Base-by-base conservation (phyloP, 2,329 filamentous ascomycete genomes). In the Macroventuria anomochaeta region DNA sequence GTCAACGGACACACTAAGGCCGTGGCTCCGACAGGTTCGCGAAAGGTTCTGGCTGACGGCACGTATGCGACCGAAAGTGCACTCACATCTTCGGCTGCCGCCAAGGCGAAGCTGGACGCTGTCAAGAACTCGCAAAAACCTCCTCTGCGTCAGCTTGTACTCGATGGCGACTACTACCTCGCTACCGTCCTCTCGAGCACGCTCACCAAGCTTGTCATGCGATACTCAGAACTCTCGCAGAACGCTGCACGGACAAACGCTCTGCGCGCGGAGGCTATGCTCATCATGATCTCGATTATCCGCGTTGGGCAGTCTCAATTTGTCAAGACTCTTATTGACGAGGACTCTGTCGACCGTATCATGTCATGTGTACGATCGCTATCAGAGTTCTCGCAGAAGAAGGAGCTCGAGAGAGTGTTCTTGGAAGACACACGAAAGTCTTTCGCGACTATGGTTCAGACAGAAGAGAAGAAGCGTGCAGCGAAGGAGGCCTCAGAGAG, bases 241-340 rank as follows among this genome's bases (percentile, higher is more conserved):
- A 93, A 97, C 67, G 77, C 83, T 36, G 90, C 90, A 36, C 88
- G 95, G 32, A 97, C 93, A 25, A 99, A 99, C 67, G 93, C 93
- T 25, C 84, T 99, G 21, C 89, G 91, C 42, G 95, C 95, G 3
- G 95, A 99, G 76, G 95, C 95, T 37, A 99, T 99, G 95, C 84
- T 99, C 46, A 97, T 99, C 73, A 96, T 97, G 93, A 96, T 99
- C 66, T 97, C 95, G 5, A 96, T 99, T 64, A 91, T 99, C 63
- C 92, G 95, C 42, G 95, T 97, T 56, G 95, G 95, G 33, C 95
- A 99, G 77, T 97, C 93, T n/a, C 91, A 96, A 61, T 99, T 99
- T 65, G 95, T 96, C 71, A 97, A 97, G 80, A 89, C 91, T 1
- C 90, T 92, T 2, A 97, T 99, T 61, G 95, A 99, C 59, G 95